Conservation (phyloP, 1,139 yeast genomes). For the Kodamaea derodonti region DNA sequence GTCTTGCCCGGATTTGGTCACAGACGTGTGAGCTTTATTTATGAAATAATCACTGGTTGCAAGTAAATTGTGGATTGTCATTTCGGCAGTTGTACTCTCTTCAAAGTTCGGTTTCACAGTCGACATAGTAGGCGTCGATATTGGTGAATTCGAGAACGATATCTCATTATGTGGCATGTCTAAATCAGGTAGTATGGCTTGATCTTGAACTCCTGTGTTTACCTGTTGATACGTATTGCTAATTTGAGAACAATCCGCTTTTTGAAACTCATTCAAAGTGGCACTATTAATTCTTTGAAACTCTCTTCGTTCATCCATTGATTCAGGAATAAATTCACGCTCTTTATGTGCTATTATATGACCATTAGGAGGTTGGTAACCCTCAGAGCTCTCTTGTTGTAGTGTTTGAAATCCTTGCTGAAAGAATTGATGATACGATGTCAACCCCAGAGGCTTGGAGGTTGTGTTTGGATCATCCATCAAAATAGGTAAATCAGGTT, state of each 20-base stretch:
- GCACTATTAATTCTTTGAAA: conserved; percentile 6
- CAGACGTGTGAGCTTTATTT: conserved; percentile 23
- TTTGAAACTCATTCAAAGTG: conserved; percentile 3
- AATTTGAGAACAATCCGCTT: not conserved
- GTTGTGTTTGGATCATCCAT: no score
- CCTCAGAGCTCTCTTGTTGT: no score
- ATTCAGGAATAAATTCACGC: not conserved
- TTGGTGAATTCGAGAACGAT: no score
- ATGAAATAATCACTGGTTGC: conserved; percentile 21
- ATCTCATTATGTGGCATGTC: not conserved
- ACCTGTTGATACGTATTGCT: not conserved
- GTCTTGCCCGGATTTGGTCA: conserved; percentile 7
- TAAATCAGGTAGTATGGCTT: not conserved
- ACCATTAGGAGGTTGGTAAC: no score
- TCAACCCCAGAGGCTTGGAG: no score
- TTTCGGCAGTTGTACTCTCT: not conserved
- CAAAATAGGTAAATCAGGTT: no score
- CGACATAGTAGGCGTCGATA: not conserved
- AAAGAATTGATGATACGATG: no score
- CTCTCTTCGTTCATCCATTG: not conserved
- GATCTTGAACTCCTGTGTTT: not conserved
- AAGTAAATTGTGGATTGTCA: conserved; percentile 4
- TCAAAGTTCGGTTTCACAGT: not conserved
- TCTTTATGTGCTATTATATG: not conserved
- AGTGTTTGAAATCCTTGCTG: no score